A percentile compares a stretch with the other conserved stretches of the same genome.
These are phyloP conservation scores for Cyclospora cayetanensis DNA, from an alignment of 169 alveolate genomes.

Conservation along the genomic window DNA sequence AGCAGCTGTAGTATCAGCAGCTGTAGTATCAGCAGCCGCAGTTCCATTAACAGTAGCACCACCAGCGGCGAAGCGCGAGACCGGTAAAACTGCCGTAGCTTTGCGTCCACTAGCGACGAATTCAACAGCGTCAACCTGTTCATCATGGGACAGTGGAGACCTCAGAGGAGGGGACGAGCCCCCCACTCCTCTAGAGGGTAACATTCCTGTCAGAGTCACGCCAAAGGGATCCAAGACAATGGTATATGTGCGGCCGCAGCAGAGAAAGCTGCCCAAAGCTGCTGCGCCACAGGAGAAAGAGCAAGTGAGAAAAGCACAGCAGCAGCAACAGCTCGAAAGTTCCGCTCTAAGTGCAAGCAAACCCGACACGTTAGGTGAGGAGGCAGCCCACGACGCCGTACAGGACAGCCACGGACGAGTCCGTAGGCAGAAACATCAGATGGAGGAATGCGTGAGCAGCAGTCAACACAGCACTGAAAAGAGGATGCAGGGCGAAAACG, in stretches of 20 bases:
- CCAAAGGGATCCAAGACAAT: too few relatives aligned
- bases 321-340: too few relatives aligned
- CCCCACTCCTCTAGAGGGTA: neutral
- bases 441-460: neutral
- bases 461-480: neutral
- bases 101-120: constrained; percentile 18
- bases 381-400: neutral
- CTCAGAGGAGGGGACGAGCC: constrained; percentile 23
- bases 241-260: too few relatives aligned
- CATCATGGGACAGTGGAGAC: constrained; percentile 50
- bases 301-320: too few relatives aligned
- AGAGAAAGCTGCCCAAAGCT: too few relatives aligned
- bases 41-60: constrained; percentile 14
- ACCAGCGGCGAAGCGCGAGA: constrained; percentile 21
- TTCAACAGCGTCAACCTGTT: constrained; percentile 41
- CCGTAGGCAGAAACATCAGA: neutral
- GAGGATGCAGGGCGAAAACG: constrained; percentile 29
- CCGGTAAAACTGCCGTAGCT: neutral
- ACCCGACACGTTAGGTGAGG: too few relatives aligned
- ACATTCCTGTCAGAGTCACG: neutral
- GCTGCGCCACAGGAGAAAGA: too few relatives aligned
- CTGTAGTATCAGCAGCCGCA: constrained; percentile 2
- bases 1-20: neutral
- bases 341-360: too few relatives aligned
- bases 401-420: neutral